Conservation (phyloP, 257 asterid species). For the Scutellaria minor region DNA sequence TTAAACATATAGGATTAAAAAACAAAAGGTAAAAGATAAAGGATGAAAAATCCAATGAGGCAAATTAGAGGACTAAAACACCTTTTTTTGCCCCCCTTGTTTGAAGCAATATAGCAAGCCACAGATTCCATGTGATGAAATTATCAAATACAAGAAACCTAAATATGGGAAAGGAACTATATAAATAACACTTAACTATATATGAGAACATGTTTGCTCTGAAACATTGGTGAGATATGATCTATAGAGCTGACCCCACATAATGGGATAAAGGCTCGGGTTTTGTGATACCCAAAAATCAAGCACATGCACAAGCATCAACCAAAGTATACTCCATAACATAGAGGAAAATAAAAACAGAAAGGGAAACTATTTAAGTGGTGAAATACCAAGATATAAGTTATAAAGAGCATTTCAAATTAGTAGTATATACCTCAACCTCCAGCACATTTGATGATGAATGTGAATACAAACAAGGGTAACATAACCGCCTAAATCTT, state of each 20-base stretch:
- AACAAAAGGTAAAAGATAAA: no score
- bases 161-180: background rate
- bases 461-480: constrained; percentile 90
- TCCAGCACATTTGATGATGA: constrained; percentile 95
- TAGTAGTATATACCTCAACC: constrained; percentile 68
- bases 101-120: background rate
- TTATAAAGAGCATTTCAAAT: constrained; percentile 8
- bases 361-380: constrained; percentile 5
- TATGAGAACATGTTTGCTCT: background rate
- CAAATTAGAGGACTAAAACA: background rate
- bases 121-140: constrained; percentile 7
- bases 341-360: background rate
- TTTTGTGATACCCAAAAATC: constrained; percentile 10
- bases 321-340: constrained; percentile 25
- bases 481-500: constrained; percentile 89
- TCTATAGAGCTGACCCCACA: background rate
- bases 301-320: constrained; percentile 20
- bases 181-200: no score
- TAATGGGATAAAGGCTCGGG: background rate
- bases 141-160: constrained; percentile 21
- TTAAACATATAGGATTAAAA: no score
- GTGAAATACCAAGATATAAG: background rate
- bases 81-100: no score
- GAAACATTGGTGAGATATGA: background rate
- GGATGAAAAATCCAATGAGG: no score